Evolutionary conservation across 768 basidiomycete genomes (phyloP).

Genomic region (Amyloporia xantha): DNA sequence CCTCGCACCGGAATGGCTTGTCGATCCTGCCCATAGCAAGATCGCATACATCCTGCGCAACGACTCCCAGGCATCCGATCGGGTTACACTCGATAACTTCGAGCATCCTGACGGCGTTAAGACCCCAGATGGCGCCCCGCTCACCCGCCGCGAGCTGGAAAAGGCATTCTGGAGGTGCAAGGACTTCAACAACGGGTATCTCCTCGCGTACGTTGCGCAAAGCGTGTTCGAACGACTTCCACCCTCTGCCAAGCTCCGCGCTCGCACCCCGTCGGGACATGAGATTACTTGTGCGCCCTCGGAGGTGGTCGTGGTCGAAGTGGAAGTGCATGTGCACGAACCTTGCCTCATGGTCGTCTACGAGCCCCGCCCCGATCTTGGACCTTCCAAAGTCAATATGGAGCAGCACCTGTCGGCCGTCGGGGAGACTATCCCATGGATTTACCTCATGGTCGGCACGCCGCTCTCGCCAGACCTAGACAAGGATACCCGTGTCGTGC

Average conservation of each 20-base stretch:
- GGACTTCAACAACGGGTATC: constrained; percentile 14
- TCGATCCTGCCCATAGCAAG: neutral
- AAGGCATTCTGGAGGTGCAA: constrained; percentile 20
- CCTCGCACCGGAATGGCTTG: constrained; percentile 1
- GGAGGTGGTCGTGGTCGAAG: constrained; percentile 11
- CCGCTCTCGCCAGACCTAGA: constrained; percentile 9
- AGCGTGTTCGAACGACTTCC: constrained; percentile 16
- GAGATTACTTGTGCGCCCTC: constrained; percentile 11
- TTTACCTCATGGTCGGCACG: constrained; percentile 15
- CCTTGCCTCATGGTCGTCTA: constrained; percentile 13
- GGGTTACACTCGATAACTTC: constrained; percentile 10
- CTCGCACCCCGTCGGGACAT: constrained; percentile 14
- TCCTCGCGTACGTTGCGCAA: constrained; percentile 16
- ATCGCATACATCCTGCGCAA: constrained; percentile 13
- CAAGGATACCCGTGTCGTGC: constrained; percentile 12
- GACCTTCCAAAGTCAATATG: constrained; percentile 6
- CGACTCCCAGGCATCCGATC: neutral
- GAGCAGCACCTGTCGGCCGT: constrained; percentile 13
- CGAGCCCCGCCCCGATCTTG: constrained; percentile 11
- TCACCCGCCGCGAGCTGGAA: constrained; percentile 16
- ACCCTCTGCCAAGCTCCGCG: constrained; percentile 10
- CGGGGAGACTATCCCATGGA: constrained; percentile 10
- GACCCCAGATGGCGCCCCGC: constrained; percentile 3
- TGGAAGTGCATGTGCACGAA: constrained; percentile 10
- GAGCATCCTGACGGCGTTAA: constrained; percentile 11